These are phyloP conservation scores for Mycena vitilis DNA, from an alignment of 768 basidiomycete species.

Conservation along the genomic window DNA sequence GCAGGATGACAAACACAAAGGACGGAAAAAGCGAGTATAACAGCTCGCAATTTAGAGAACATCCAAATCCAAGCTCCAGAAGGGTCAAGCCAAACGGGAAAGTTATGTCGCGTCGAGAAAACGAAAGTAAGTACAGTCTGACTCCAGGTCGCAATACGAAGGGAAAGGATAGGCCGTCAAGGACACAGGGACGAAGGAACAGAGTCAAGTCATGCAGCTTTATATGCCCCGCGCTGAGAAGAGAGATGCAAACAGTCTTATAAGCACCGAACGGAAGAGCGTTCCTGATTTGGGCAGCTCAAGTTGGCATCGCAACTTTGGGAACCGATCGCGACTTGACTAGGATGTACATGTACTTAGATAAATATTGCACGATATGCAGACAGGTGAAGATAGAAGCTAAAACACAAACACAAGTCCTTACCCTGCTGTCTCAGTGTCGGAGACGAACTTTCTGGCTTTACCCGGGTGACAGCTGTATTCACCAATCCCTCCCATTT, in stretches of 20 bases:
- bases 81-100: neutral
- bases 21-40: constrained; percentile 1
- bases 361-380: no score
- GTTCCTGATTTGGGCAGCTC: neutral
- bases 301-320: neutral
- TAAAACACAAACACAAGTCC: no score
- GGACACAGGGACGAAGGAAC: neutral
- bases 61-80: no score
- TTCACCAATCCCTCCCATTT: no score
- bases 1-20: neutral
- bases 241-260: neutral
- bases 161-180: constrained; percentile 22
- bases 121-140: neutral
- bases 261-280: no score
- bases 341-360: no score
- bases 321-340: no score
- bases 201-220: neutral
- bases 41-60: constrained; percentile 21
- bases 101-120: neutral
- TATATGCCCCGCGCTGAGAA: neutral
- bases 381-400: no score
- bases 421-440: no score
- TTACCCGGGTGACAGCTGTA: no score
- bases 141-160: constrained; percentile 17
- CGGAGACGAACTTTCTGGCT: no score